phyloP scores from a whole-genome alignment of 768 basidiomycete species.

The Pulveroboletus frians region DNA sequence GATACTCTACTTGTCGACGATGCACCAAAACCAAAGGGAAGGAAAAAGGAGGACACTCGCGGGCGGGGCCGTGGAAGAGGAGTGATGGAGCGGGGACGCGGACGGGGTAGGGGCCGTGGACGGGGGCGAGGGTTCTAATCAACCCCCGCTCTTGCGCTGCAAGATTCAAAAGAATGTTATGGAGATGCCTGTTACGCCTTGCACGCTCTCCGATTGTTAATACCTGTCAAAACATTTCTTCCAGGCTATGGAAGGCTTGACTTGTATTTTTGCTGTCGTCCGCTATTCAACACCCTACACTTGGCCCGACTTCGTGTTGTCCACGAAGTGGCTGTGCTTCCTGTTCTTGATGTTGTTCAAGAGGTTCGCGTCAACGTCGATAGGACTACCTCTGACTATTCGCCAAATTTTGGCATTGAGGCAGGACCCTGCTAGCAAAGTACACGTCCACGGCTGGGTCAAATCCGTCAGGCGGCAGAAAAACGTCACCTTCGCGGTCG shows the following conservation, averaged over 20 bases:
- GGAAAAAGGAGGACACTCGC: slow-evolving; percentile 81
- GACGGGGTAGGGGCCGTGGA: slow-evolving; percentile 52
- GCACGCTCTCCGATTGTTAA: slow-evolving; percentile 14
- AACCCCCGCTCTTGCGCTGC: not conserved
- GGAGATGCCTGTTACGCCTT: not conserved
- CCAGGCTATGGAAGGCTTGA: slow-evolving; percentile 13
- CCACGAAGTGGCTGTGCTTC: slow-evolving; percentile 23
- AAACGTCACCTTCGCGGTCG: slow-evolving; percentile 75
- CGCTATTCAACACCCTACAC: not conserved
- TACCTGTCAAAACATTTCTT: slow-evolving; percentile 22
- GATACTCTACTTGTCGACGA: slow-evolving; percentile 98
- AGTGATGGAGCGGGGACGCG: slow-evolving; percentile 46
- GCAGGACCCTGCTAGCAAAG: slow-evolving; percentile 7
- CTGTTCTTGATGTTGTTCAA: slow-evolving; percentile 21
- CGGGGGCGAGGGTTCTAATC: slow-evolving; percentile 39
- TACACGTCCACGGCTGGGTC: slow-evolving; percentile 74
- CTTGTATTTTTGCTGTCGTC: slow-evolving; percentile 19
- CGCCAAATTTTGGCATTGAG: slow-evolving; percentile 34
- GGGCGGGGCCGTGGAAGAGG: slow-evolving; percentile 56
- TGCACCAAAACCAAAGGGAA: slow-evolving; percentile 90
- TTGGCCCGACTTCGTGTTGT: not conserved
- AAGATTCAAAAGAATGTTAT: slow-evolving; percentile 4
- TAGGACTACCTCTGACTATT: slow-evolving; percentile 28
- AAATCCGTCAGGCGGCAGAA: slow-evolving; percentile 84
- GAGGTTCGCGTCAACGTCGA: slow-evolving; percentile 28